Evolutionary conservation across 495 filamentous ascomycete genomes (phyloP).

Genomic region (Hypoxylon cercidicola): DNA sequence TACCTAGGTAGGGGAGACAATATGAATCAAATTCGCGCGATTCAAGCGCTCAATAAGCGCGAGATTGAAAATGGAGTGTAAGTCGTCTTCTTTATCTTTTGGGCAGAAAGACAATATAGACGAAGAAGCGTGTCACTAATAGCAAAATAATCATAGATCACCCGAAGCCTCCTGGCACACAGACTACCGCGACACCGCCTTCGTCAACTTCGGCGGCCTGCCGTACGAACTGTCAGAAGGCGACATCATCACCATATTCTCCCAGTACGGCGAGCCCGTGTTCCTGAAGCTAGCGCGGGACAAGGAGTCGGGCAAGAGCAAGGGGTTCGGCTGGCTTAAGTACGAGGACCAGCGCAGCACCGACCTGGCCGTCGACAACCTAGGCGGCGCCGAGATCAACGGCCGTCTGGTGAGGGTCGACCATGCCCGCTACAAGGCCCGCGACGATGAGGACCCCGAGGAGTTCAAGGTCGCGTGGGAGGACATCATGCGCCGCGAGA

Average conservation of each 20-base stretch:
- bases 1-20: conserved; percentile 16
- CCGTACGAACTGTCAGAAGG: conserved; percentile 95
- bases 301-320: conserved; percentile 94
- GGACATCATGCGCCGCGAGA: conserved; percentile 54
- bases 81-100: conserved; percentile 34
- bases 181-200: conserved; percentile 97
- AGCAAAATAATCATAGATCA: conserved; percentile 56
- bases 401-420: conserved; percentile 87
- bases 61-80: conserved; percentile 90
- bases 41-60: conserved; percentile 92
- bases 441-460: conserved; percentile 83
- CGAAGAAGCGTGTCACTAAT: no score
- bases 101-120: no score
- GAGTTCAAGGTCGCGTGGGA: conserved; percentile 62
- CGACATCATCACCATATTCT: conserved; percentile 96
- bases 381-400: conserved; percentile 85
- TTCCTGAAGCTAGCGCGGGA: conserved; percentile 91
- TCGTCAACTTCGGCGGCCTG: conserved; percentile 94
- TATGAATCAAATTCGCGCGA: conserved; percentile 94
- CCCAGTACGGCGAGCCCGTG: conserved; percentile 93
- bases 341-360: conserved; percentile 98
- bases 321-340: conserved; percentile 94
- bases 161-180: conserved; percentile 95
- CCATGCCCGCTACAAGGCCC: conserved; percentile 88
- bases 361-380: conserved; percentile 94